Base-by-base conservation (phyloP, 2,329 filamentous ascomycete genomes). In the Calonectria montana region DNA sequence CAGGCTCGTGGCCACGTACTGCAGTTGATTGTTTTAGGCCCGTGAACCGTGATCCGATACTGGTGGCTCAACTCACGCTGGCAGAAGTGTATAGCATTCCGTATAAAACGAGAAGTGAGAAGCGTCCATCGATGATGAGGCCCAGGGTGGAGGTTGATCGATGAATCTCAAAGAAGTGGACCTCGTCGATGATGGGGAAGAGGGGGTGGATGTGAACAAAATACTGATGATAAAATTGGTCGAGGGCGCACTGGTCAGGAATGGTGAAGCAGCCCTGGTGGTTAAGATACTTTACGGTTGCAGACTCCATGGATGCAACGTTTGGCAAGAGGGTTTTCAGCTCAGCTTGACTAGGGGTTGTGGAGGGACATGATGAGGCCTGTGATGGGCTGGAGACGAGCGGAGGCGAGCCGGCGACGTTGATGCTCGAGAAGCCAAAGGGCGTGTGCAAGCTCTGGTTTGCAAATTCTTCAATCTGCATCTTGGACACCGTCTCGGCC, bases 1-100 rank as follows among this genome's bases (percentile, higher is more conserved):
- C 13, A 69, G 50, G 50, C 61, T 69, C n/a, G 48, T 69, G 7
- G 67, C 41, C 21, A 69, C 67, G 61, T 69, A 69, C 67, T 69
- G 23, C 18, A 16, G 37, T 47, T 57, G 23, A 45, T 57, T 57
- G 53, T 16, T 57, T 57, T 57, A 57, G 21, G 12, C 3, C 4
- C n/a, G 2, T 37, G 48, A 47, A 57, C 29, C 18, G 8, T 5
- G 29, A 25, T 31, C n/a, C 41, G 16, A 25, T n/a, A 45, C 35
- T 21, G 45, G 21, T 21, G 15, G 21, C 15, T n/a, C 35, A 7
- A 62, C 67, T 65, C 55, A 69, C 67, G 35, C 67, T 69, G n/a
- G 67, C 59, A 47, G 67, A 69, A 6, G 67, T 69, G 48, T 69
- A 69, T 16, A 69, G 35, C 10, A 69, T 69, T 13, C 67, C 67